phyloP scores from a whole-genome alignment of 2,329 filamentous ascomycete genomes.

The Botrytis squamosa region DNA sequence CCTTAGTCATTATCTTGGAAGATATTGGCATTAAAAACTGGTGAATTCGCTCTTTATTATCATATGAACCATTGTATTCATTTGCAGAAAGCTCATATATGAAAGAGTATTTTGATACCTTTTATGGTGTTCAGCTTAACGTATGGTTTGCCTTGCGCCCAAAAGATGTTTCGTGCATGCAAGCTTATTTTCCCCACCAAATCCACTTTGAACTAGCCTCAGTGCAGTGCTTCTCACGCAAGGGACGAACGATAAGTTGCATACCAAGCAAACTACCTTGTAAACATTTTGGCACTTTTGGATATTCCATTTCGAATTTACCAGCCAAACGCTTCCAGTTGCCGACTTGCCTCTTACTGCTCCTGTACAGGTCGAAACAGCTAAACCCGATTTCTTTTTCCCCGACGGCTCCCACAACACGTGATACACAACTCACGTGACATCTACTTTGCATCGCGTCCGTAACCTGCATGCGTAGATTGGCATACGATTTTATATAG shows the following conservation, averaged over 20 bases:
- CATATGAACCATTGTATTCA: neutral
- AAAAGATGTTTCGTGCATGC: neutral
- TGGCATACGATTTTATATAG: too few relatives aligned
- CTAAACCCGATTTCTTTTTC: too few relatives aligned
- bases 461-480: too few relatives aligned
- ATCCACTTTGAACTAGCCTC: neutral
- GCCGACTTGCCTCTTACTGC: too few relatives aligned
- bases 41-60: neutral
- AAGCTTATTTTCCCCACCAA: neutral
- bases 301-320: neutral
- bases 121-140: neutral
- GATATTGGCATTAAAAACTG: neutral
- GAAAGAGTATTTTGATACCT: neutral
- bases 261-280: neutral
- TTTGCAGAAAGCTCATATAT: neutral
- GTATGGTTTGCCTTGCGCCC: neutral
- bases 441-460: too few relatives aligned
- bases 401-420: too few relatives aligned
- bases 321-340: too few relatives aligned
- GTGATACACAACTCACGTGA: too few relatives aligned
- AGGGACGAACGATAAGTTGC: neutral
- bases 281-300: neutral
- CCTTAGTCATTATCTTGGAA: neutral
- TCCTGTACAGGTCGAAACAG: too few relatives aligned
- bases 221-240: neutral